phyloP scores from a whole-genome alignment of 1,139 yeast species.

The Saccharomyces hybrid region DNA sequence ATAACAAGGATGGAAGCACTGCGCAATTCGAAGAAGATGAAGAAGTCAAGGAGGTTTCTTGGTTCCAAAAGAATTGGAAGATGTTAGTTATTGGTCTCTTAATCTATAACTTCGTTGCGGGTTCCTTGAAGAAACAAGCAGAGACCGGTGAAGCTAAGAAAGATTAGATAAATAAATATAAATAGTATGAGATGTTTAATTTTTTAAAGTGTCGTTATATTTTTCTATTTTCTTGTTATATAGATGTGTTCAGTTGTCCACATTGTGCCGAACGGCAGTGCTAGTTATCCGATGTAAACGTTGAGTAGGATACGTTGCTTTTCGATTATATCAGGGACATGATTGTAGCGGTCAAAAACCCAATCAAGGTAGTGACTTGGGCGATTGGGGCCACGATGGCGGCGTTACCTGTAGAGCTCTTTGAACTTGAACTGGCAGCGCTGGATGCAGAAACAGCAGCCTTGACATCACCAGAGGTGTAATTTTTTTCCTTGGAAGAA shows the following conservation, averaged over 20 bases:
- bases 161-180: background rate
- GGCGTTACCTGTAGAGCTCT: slow-evolving; percentile 29
- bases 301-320: background rate
- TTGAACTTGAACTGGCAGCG: slow-evolving; percentile 3
- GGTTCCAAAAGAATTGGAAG: slow-evolving; percentile 30
- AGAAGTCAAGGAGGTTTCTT: slow-evolving; percentile 19
- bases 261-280: background rate
- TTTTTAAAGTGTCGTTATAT: background rate
- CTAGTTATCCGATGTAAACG: background rate
- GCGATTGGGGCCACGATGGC: slow-evolving; percentile 30
- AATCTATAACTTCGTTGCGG: slow-evolving; percentile 15
- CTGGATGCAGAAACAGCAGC: slow-evolving; percentile 16
- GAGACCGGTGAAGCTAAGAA: background rate
- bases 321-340: background rate
- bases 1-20: slow-evolving; percentile 13
- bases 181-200: background rate
- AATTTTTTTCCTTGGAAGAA: slow-evolving; percentile 28
- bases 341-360: slow-evolving; percentile 47
- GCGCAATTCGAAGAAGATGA: slow-evolving; percentile 18
- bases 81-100: slow-evolving; percentile 23
- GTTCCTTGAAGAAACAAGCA: slow-evolving; percentile 2
- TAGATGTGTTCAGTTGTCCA: background rate
- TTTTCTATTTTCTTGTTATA: background rate
- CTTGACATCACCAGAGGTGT: slow-evolving; percentile 19
- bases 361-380: slow-evolving; percentile 46